Base-by-base conservation (phyloP, 805 yeast species). In the Myxozyma monticola region DNA sequence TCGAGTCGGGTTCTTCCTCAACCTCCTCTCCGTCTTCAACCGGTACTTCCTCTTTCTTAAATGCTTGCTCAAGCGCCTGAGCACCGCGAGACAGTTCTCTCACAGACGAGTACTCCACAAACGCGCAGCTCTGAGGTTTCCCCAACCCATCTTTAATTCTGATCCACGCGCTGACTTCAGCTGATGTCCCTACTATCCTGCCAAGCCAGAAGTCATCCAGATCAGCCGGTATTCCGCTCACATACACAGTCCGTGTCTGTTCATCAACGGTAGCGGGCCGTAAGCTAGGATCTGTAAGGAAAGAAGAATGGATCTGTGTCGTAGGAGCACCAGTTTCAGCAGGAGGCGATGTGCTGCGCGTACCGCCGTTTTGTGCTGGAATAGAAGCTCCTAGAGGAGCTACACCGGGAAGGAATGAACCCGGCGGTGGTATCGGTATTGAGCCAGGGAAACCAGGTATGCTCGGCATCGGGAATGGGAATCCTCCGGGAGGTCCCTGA, bases 141-240 rank as follows among this genome's bases (percentile, higher is more conserved):
- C 51, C 56, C 14, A 45, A 18, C 10, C 55, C 43, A 36, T 51
- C 54, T 17, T 35, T 44, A 14, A 49, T 24, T 8, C 57, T 49
- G 10, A 50, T 31, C 61, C 59, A 56, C 8, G 39, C 51, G 9
- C 25, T 35, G 6, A 48, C 30, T 30, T 42, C 40, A 20, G 49
- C 57, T 3, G 54, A 42, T 2, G 41, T 8, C 29, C 36, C 31
- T 10, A 54, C 20, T 15, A 57, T 20, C 34, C 47, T 42, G 24
- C 48, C 56, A 10, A 57, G 36, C 61, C 61, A 57, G 31, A 57
- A 48, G 28, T 57, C 61, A 36, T 56, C 57, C 8, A 57, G 45
- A 24, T 31, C 57, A 17, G 31, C 41, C 15, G 61, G 61, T 9
- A 56, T 36, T 3, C 37, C 42, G 21, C 49, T 48, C 4, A 57